Percentiles rank a stretch among this genome's conserved stretches.
Evolutionary conservation across 306 rosid genomes (phyloP).

Genomic region (Comarum palustre): DNA sequence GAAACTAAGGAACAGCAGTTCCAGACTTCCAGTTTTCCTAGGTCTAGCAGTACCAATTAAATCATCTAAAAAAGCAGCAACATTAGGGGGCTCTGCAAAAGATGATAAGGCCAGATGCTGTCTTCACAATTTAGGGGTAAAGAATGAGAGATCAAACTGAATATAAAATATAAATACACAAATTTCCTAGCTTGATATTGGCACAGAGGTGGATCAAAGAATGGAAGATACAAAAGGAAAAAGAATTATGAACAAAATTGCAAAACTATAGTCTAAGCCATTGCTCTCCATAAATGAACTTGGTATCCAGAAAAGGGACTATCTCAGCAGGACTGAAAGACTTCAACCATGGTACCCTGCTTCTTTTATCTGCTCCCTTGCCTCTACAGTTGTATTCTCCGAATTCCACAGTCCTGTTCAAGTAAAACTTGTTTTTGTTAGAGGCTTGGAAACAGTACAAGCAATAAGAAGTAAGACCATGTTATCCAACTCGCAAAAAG

Average conservation of each 20-base stretch:
- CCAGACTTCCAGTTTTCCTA: too few species aligned
- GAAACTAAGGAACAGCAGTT: too few species aligned
- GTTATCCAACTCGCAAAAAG: neutral
- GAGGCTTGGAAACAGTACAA: neutral
- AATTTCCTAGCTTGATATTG: neutral
- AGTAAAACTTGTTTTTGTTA: slow-evolving; percentile 5
- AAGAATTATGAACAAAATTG: neutral
- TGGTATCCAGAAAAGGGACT: slow-evolving; percentile 49
- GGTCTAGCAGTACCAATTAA: too few species aligned
- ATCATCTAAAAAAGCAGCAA: too few species aligned
- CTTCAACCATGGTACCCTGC: slow-evolving; percentile 73
- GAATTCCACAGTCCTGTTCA: slow-evolving; percentile 72
- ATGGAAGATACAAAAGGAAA: neutral
- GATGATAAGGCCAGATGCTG: neutral
- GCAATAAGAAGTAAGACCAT: neutral
- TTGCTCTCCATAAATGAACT: slow-evolving; percentile 60
- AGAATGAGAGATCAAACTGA: neutral
- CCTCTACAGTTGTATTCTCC: slow-evolving; percentile 68
- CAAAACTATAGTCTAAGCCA: slow-evolving; percentile 66
- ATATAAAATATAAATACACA: neutral
- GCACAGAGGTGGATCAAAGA: neutral
- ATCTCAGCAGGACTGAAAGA: slow-evolving; percentile 49
- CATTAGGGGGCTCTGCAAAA: too few species aligned
- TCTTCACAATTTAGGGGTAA: neutral
- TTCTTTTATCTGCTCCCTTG: slow-evolving; percentile 52